Base-by-base conservation (phyloP, 116 monocot genomes). In the Thalassia testudinum region DNA sequence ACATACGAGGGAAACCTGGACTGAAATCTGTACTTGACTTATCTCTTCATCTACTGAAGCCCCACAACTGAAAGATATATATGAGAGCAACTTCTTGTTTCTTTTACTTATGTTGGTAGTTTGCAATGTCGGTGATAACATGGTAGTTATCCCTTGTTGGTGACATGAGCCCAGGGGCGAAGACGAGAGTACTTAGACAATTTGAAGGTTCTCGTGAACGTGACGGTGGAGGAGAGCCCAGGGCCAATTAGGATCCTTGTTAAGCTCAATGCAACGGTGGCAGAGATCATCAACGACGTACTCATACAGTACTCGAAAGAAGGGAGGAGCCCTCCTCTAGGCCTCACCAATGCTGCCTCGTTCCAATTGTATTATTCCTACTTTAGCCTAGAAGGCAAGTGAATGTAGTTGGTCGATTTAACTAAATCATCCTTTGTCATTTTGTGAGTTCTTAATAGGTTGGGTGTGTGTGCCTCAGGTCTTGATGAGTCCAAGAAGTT, bases 141-240 rank as follows among this genome's bases (percentile, higher is more conserved):
- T n/a, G n/a, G n/a, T n/a, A n/a, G n/a, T n/a, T n/a, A n/a, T 34
- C 10, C 10, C 30, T 5, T 34, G 30, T 34, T 3, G 10, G 30
- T 34, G 30, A 34, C 3, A 10, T 3, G 30, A 34, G 30, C 3
- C 3, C 3, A 10, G 30, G 30, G 30, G 10, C 3, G 30, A 3
- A 10, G 30, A 34, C 3, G 30, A 34, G 30, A 10, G 21, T 51
- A 52, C 26, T 24, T 27, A 21, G 51, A 76, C 66, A 74, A 81
- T 40, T 42, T 53, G 52, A 91, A 91, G 76, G 91, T 91, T 72
- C 66, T 91, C 69, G 68, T 91, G 57, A 85, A 58, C 58, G 91
- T 85, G 61, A 72, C 82, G 18, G 91, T 91, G 60, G 85, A 91
- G 73, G 85, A 79, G 61, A 85, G 91, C 61, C 70, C 80, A 0